Conservation (phyloP, 768 basidiomycete genomes). For the Daedaleopsis sinensis region DNA sequence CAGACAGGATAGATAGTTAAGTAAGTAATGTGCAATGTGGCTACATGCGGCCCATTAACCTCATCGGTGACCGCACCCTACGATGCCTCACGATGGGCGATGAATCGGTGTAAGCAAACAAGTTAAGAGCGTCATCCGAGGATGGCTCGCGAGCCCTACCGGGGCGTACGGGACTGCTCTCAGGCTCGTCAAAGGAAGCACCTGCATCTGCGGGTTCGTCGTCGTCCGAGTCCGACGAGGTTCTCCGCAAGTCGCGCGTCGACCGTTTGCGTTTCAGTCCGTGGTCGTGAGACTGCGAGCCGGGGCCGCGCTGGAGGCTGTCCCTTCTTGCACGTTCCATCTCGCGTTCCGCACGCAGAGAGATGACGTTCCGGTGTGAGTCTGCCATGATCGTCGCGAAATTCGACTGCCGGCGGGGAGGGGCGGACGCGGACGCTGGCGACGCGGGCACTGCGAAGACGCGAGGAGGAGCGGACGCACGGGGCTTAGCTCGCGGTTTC, state of each 20-base stretch:
- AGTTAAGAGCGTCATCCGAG: conserved; percentile 55
- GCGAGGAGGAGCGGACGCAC: not conserved
- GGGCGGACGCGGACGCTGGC: conserved; percentile 5
- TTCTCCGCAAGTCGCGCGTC: not conserved
- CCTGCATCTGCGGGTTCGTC: not conserved
- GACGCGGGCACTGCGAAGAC: conserved; percentile 1
- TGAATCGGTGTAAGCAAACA: conserved; percentile 43
- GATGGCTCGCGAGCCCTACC: conserved; percentile 7
- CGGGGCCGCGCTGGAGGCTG: not conserved
- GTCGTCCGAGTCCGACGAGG: not conserved
- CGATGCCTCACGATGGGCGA: conserved; percentile 25
- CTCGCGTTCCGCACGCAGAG: conserved; percentile 35
- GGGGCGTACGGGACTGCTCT: conserved; percentile 13
- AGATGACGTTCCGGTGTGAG: conserved; percentile 41
- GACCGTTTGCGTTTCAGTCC: not conserved
- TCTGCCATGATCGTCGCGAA: conserved; percentile 48
- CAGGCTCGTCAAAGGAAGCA: not conserved
- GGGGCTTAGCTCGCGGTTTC: not conserved
- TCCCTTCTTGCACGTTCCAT: not conserved
- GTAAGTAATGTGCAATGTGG: too few species aligned
- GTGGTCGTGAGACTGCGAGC: not conserved
- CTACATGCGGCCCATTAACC: too few species aligned
- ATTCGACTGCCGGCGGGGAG: conserved; percentile 2
- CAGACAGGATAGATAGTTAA: too few species aligned
- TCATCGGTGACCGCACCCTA: not conserved